Evolutionary conservation across 805 yeast species (phyloP), one percentile per base, ranked within the genome.

Genomic region (Saccharomycopsis amapae): DNA sequence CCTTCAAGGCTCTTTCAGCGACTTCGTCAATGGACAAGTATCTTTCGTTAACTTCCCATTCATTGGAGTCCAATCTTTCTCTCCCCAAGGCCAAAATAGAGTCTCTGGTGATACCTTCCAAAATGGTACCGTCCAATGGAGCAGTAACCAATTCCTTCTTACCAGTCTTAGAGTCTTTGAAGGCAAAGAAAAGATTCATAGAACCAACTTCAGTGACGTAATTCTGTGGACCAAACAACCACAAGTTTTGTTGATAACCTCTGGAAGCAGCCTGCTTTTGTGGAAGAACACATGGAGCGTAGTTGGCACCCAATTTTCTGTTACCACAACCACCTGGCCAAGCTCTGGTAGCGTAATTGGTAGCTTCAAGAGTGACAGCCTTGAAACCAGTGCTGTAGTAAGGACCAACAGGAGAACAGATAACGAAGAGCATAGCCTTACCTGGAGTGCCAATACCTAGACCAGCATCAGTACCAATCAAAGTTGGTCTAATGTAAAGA

Each of bases 321-420:
- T 90, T 84, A 67, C 98, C 98, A 57, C 80, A 88, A 65, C 97
- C 98, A 60, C 96, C 96, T 62, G 97, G 97, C 97, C 97, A 90
- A 25, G 98, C 97, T 71, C 98, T 85, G 28, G 89, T 89, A 42
- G 96, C 96, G 57, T 85, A 80, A 62, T 87, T 95, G 30, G 96
- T 89, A 55, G 97, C 97, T 69, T 90, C 96, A 54, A 93, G 75
- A 51, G 78, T 73, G 45, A 93, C 96, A 35, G 97, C 96, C 68
- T 89, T 88, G 79, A 90, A 90, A 17, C 97, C 97, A 17, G 96
- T 84, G 59, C 83, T 75, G 69, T 84, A 87, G 75, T 90, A 93
- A 22, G 97, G 97, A 42, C 97, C 97, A 25, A 90, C 97, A 24
- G 97, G 97, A 15, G 96, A 86, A 37, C 90, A 83, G 63, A 90